These are phyloP conservation scores for Crithidia expoeki DNA, from an alignment of 208 protist species.

Conservation along the genomic window DNA sequence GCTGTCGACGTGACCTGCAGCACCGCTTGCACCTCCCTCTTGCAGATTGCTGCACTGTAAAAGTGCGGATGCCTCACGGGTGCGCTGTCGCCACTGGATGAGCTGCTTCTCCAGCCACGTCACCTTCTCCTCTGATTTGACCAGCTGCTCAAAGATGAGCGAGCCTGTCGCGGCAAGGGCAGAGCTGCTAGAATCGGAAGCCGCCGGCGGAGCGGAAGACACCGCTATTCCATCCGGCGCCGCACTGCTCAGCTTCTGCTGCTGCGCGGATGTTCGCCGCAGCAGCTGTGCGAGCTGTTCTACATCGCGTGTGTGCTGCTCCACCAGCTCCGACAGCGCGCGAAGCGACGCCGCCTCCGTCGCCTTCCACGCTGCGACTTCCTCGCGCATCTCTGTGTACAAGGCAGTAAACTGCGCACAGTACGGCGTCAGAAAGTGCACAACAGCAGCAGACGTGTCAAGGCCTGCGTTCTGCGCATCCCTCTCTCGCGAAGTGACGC, in stretches of 20 bases:
- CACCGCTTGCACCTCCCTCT: not conserved
- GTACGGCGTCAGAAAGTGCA: conserved; percentile 23
- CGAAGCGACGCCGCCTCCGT: conserved; percentile 16
- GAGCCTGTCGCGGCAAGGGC: conserved; percentile 26
- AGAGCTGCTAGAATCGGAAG: not conserved
- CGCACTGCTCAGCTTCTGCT: not conserved
- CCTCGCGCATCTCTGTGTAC: conserved; percentile 19
- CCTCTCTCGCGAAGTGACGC: not conserved
- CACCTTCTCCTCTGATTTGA: conserved; percentile 36
- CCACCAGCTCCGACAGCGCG: conserved; percentile 14
- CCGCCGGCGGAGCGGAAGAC: not conserved
- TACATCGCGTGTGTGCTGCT: conserved; percentile 26
- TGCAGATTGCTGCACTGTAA: not conserved
- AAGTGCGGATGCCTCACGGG: conserved; percentile 16
- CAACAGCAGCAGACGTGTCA: not conserved
- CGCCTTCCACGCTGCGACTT: conserved; percentile 17
- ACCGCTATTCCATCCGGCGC: not conserved
- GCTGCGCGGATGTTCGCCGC: not conserved
- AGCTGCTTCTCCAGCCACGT: conserved; percentile 35
- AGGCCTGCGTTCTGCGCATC: not conserved
- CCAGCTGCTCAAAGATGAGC: conserved; percentile 39
- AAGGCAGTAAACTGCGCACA: conserved; percentile 21
- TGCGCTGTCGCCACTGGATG: conserved; percentile 32
- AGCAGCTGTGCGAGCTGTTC: conserved; percentile 12
- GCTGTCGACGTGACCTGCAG: not conserved